Base-by-base conservation (phyloP, 768 basidiomycete species). In the Pleurotus salmoneostramineus region DNA sequence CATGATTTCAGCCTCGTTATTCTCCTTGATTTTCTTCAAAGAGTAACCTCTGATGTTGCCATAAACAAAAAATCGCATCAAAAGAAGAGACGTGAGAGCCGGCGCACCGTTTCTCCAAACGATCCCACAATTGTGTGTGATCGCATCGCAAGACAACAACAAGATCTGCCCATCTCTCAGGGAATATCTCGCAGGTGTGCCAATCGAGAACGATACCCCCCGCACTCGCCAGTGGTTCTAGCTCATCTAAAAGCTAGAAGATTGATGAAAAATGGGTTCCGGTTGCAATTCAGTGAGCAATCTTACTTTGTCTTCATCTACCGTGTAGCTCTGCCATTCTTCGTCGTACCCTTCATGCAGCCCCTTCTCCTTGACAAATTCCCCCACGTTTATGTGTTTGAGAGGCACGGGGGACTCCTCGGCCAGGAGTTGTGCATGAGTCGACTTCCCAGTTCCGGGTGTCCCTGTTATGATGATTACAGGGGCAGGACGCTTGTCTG, bases 1-100 rank as follows among this genome's bases (percentile, higher is more conserved):
- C 95, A 98, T 97, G 67, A 99, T 98, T 75, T 99, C 97, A 10
- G 95, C 95, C 66, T 95, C 90, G 71, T 98, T 95, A 71, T 99
- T 99, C 73, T 99, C 97, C 69, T 95, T 91, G 4, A 99, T 93
- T 73, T 99, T 99, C 69, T 92, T 92, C 50, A 95, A 71, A 0
- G 90, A 75, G 68, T 98, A 98, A 6, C 83, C 82, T 60, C 95
- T 98, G 70, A 32, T 57, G 6, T 44, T 56, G 48, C 21, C 35
- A 57, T n/a, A 34, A 47, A 43, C 15, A 47, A 43, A 60, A 31
- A 7, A 46, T 48, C 37, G 32, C 15, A 27, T 12, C 49, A 64
- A 5, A 6, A 31, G 10, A 15, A 7, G 46, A 8, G 50, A 35
- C 21, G 21, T 15, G 27, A 15, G 8, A 32, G 48, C 21, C 15